Percentiles rank a stretch among this genome's conserved stretches.
Conservation (phyloP, 768 basidiomycete genomes). For the Rossbeevera mucosa region DNA sequence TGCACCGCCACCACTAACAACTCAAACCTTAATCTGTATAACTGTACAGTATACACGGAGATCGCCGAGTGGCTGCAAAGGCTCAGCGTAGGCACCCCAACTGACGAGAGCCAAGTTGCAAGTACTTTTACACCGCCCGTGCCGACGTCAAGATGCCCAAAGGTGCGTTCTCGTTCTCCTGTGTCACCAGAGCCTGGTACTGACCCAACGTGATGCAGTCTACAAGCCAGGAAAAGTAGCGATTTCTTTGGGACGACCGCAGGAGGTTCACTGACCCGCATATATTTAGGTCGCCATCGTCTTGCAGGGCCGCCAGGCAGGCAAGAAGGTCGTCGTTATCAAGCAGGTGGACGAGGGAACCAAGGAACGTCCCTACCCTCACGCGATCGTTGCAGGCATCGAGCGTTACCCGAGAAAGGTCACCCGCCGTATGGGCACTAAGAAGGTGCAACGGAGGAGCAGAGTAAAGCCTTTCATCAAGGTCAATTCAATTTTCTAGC, state of each 20-base stretch:
- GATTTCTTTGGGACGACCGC: not conserved
- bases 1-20: not conserved
- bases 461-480: constrained; percentile 99
- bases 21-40: constrained; percentile 7
- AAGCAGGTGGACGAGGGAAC: constrained; percentile 96
- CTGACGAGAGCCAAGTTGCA: constrained; percentile 19
- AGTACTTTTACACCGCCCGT: constrained; percentile 21
- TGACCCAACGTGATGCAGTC: constrained; percentile 43
- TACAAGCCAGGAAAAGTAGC: constrained; percentile 92
- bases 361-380: constrained; percentile 94
- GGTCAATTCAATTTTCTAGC: constrained; percentile 43
- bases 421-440: constrained; percentile 94
- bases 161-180: constrained; percentile 23
- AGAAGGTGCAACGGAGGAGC: constrained; percentile 86
- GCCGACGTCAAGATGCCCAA: constrained; percentile 41
- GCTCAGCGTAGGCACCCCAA: not conserved
- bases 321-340: constrained; percentile 98
- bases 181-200: not conserved
- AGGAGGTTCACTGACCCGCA: not conserved
- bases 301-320: constrained; percentile 98
- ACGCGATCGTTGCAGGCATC: constrained; percentile 97
- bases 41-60: constrained; percentile 29
- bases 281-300: constrained; percentile 79
- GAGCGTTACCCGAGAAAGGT: constrained; percentile 99
- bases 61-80: constrained; percentile 33